Percentiles rank a stretch among this genome's conserved stretches.
Conservation (phyloP, 768 basidiomycete genomes). For the Podaxis pistillaris region DNA sequence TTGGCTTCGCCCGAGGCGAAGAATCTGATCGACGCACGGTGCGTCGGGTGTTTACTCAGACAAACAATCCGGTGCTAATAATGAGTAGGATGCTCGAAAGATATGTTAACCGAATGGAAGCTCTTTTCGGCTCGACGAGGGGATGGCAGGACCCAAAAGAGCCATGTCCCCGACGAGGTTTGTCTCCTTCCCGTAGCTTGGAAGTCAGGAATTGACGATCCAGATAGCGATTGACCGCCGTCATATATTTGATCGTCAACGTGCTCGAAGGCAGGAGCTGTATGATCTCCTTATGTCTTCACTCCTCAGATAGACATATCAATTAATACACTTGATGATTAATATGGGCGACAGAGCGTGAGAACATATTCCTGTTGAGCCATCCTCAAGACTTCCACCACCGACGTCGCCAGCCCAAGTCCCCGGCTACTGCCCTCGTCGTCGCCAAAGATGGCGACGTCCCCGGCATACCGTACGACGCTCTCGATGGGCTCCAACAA, state of each 20-base stretch:
- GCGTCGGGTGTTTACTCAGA: neutral
- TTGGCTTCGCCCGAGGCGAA: conserved; percentile 3
- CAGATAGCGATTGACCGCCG: neutral
- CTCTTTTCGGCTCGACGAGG: neutral
- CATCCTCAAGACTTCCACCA: conserved; percentile 3
- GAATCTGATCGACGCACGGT: neutral
- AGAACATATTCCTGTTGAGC: conserved; percentile 3
- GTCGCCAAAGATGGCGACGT: conserved; percentile 20
- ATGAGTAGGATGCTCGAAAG: neutral
- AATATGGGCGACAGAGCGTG: conserved; percentile 1
- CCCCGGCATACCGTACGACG: conserved; percentile 22
- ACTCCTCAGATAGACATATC: neutral
- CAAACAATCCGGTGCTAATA: neutral
- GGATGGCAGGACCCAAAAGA: neutral
- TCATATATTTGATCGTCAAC: neutral
- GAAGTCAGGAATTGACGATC: neutral
- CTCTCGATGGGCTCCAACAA: conserved; percentile 21
- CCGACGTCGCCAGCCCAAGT: neutral
- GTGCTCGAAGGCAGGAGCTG: neutral
- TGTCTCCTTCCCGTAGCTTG: neutral
- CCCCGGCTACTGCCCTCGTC: conserved; percentile 7
- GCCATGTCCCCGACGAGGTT: neutral
- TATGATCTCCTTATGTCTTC: neutral
- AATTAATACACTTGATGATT: neutral
- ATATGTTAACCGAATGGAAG: conserved; percentile 4